Evolutionary conservation across 176 grass and related monocot species (phyloP).

Genomic region (Luzula sylvatica): DNA sequence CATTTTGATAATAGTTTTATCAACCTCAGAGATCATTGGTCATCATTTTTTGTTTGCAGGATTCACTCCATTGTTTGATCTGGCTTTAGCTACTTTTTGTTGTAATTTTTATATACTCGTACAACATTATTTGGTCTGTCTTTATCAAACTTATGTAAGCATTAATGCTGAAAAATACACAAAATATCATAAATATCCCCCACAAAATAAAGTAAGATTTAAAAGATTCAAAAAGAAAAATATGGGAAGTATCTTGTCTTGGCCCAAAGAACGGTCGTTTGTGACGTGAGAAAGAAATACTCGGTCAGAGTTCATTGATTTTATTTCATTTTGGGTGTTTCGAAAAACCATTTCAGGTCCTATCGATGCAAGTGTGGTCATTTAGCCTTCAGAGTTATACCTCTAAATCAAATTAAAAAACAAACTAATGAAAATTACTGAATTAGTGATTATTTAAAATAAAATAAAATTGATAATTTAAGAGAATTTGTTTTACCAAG

Average conservation of each 20-base stretch:
- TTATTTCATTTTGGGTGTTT: constrained; percentile 33
- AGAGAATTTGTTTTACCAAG: constrained; percentile 40
- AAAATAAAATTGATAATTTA: not conserved
- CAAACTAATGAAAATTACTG: constrained; percentile 1
- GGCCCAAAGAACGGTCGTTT: constrained; percentile 58
- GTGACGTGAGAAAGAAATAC: constrained; percentile 72
- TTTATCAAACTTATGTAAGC: constrained; percentile 73
- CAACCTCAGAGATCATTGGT: constrained; percentile 70
- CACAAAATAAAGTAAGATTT: too few species aligned
- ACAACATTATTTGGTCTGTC: constrained; percentile 88
- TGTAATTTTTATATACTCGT: constrained; percentile 83
- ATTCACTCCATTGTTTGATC: constrained; percentile 74
- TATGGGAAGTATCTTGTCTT: constrained; percentile 51
- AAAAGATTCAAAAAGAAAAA: not conserved
- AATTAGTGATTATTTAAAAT: not conserved
- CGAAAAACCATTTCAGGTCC: constrained; percentile 45
- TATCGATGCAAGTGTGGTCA: constrained; percentile 44
- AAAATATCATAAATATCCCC: not conserved
- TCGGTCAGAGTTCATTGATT: constrained; percentile 85
- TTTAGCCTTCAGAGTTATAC: constrained; percentile 86
- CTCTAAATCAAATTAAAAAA: constrained; percentile 29
- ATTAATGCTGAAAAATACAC: constrained; percentile 58
- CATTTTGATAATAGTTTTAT: too few species aligned
- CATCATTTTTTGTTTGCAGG: constrained; percentile 70
- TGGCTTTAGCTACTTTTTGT: constrained; percentile 80